Conservation (phyloP, 2,329 filamentous ascomycete genomes). For the Talaromyces sp. region DNA sequence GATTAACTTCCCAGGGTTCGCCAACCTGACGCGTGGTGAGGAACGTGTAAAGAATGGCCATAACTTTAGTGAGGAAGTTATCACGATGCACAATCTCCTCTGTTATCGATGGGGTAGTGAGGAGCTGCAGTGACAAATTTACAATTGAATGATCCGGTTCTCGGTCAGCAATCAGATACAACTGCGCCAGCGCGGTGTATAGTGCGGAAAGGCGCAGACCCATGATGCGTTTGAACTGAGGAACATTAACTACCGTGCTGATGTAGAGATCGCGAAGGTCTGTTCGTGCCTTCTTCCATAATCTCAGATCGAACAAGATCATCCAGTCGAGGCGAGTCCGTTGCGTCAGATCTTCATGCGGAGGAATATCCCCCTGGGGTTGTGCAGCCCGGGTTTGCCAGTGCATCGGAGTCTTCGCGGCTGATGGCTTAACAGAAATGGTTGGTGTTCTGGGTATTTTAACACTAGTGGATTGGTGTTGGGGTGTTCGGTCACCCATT, state of each 20-base stretch:
- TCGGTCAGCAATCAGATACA: constrained; percentile 91
- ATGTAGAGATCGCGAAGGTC: constrained; percentile 92
- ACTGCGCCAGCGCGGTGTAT: constrained; percentile 86
- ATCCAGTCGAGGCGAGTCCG: constrained; percentile 89
- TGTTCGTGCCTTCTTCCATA: constrained; percentile 95
- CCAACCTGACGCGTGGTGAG: constrained; percentile 92
- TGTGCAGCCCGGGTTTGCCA: constrained; percentile 77
- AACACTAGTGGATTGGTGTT: constrained; percentile 31
- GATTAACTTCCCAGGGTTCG: constrained; percentile 82
- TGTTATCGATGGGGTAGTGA: constrained; percentile 94
- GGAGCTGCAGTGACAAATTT: constrained; percentile 91
- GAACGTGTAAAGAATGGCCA: constrained; percentile 97
- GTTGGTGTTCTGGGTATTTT: constrained; percentile 80
- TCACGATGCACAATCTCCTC: constrained; percentile 90
- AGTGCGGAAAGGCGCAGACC: constrained; percentile 90
- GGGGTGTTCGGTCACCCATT: constrained; percentile 13
- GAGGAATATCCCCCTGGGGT: constrained; percentile 61
- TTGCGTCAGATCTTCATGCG: constrained; percentile 82
- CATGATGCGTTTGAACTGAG: constrained; percentile 90
- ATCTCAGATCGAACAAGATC: constrained; percentile 84
- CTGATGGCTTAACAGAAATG: constrained; percentile 34
- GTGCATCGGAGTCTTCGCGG: constrained; percentile 59
- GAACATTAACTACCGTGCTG: constrained; percentile 89
- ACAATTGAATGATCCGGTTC: constrained; percentile 98
- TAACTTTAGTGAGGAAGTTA: constrained; percentile 90